Conservation (phyloP, 2,329 filamentous ascomycete species). For the Penicillium sp. region DNA sequence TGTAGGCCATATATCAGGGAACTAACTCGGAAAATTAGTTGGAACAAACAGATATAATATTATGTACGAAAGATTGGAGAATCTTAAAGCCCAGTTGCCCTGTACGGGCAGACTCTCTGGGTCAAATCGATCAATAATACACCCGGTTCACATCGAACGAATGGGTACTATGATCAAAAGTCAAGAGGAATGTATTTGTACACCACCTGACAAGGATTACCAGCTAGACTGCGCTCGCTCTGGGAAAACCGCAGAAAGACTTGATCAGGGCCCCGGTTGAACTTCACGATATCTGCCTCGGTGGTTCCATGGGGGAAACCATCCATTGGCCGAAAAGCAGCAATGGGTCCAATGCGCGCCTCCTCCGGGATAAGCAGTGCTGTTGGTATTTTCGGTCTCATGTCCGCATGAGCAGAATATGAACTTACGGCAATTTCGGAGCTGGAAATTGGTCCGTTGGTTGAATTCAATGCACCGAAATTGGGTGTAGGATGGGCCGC, state of each 20-base stretch:
- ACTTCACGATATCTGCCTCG: slow-evolving; percentile 22
- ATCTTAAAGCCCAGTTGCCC: not conserved
- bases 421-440: not conserved
- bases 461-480: not conserved
- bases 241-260: slow-evolving; percentile 25
- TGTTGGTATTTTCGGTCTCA: not conserved
- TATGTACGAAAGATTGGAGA: no score
- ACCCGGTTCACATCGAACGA: not conserved
- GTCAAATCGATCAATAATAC: not conserved
- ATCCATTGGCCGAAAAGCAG: slow-evolving; percentile 25
- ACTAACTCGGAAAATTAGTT: no score
- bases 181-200: slow-evolving; percentile 27
- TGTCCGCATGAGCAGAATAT: not conserved
- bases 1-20: not conserved
- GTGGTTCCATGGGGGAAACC: slow-evolving; percentile 18
- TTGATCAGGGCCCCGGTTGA: slow-evolving; percentile 21
- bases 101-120: not conserved
- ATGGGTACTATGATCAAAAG: not conserved
- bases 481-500: not conserved
- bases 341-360: slow-evolving; percentile 29
- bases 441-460: not conserved
- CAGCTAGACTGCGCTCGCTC: slow-evolving; percentile 19
- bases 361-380: slow-evolving; percentile 22
- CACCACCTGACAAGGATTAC: slow-evolving; percentile 20
- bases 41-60: not conserved